Base-by-base conservation (phyloP, 2,329 filamentous ascomycete genomes). In the Alternaria conjuncta region DNA sequence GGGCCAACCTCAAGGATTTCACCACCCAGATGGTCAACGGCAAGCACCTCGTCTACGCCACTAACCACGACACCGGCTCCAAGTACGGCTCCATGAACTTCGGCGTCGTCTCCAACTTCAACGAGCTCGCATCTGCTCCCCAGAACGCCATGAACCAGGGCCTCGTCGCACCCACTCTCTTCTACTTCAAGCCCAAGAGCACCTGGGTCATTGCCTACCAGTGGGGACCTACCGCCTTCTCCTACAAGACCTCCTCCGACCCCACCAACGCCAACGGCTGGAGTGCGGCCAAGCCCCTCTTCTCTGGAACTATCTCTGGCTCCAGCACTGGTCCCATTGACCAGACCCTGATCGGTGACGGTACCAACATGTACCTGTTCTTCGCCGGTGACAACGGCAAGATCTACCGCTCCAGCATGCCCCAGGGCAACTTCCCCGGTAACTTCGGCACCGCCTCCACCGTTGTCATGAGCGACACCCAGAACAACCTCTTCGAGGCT, bases 131-230 rank as follows among this genome's bases (percentile, higher is more conserved):
- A 20, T 78, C 82, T 0, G 86, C 83, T 0, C 78, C 71, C 63
- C 88, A 90, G 78, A 90, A 80, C 65, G 65, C 61, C 1, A 88
- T 87, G 85, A 49, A 61, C 5, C 65, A 65, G 53, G 69, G 63
- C 6, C 77, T 86, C 10, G 87, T 89, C 21, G 88, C 88, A 0
- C 89, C 89, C 1, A 88, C 87, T 0, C 78, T 91, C 51, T 89
- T 91, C 80, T 87, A 85, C 81, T 90, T 90, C 70, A 69, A 73
- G 6, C 89, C 88, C 0, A 90, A 89, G 79, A 82, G 79, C 67
- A 77, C 86, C 66, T 91, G 89, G 89, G 79, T 90, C n/a, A 82
- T 90, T 0, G 86, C 87, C n/a, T 86, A 89, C 71, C 88, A 91
- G 75, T 90, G 88, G 87, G 88, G 88, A 2, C 71, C 85, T 0